Conservation (phyloP, 305 asterid species). For the Fraxinus xanthoxyloides region DNA sequence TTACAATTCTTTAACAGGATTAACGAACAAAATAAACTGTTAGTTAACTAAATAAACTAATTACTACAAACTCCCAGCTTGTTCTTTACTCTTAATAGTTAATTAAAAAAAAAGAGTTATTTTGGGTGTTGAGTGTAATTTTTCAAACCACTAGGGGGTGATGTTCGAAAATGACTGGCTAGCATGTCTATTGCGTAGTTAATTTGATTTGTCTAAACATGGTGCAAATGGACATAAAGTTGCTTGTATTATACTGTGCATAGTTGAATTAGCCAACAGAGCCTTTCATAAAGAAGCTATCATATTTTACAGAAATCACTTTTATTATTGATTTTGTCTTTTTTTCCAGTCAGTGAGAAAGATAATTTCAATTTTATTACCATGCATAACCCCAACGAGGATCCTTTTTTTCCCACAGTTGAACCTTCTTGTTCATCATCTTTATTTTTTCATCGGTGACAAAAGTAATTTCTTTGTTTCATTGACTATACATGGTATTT, state of each 20-base stretch:
- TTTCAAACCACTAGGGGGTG: background rate
- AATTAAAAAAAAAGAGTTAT: background rate
- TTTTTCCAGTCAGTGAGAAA: background rate
- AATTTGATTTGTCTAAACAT: background rate
- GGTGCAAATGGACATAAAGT: background rate
- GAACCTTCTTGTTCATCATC: background rate
- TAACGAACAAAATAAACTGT: background rate
- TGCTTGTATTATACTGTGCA: background rate
- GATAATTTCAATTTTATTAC: background rate
- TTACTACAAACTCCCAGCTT: background rate
- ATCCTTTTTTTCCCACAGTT: background rate
- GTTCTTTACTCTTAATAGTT: background rate
- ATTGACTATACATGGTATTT: background rate
- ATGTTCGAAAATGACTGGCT: background rate
- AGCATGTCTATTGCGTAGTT: background rate
- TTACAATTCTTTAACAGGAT: background rate
- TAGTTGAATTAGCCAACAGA: background rate
- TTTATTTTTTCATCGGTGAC: background rate
- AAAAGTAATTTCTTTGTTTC: background rate
- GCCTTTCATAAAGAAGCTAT: background rate
- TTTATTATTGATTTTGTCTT: background rate
- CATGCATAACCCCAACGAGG: background rate
- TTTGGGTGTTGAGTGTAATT: background rate
- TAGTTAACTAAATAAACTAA: background rate
- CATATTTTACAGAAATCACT: background rate